Evolutionary conservation across 305 asterid genomes (phyloP).

Genomic region (Plantago lanceolata): DNA sequence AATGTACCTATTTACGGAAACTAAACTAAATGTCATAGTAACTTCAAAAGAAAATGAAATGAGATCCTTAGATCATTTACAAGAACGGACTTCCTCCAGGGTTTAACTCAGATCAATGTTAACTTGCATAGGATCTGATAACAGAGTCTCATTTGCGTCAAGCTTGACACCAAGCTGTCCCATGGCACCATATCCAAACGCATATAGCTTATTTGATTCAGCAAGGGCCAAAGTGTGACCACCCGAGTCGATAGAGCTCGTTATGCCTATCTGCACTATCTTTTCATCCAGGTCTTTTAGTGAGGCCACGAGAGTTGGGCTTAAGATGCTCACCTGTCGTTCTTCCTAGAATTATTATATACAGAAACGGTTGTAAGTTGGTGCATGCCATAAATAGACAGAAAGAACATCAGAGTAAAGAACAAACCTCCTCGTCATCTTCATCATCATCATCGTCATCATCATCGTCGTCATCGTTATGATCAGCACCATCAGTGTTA

Average conservation of each 20-base stretch:
- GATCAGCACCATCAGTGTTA: conserved; percentile 32
- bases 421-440: neutral
- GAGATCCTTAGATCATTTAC: conserved; percentile 7
- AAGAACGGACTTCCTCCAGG: neutral
- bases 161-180: conserved; percentile 90
- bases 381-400: neutral
- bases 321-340: conserved; percentile 50
- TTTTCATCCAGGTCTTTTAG: conserved; percentile 64
- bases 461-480: conserved; percentile 51
- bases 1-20: conserved; percentile 54
- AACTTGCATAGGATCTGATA: conserved; percentile 67
- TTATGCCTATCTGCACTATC: conserved; percentile 83
- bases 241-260: conserved; percentile 78
- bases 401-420: neutral
- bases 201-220: conserved; percentile 73
- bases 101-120: conserved; percentile 62
- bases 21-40: conserved; percentile 31
- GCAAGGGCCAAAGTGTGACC: conserved; percentile 91
- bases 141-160: conserved; percentile 52
- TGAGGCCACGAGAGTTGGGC: conserved; percentile 68
- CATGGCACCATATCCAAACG: conserved; percentile 82
- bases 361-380: neutral
- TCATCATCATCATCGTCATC: neutral
- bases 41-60: conserved; percentile 29
- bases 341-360: conserved; percentile 41